A percentile compares a stretch with the other conserved stretches of the same genome.
phyloP scores from a whole-genome alignment of 352 stramenopile genomes.

The Globisporangium camurandrum region DNA sequence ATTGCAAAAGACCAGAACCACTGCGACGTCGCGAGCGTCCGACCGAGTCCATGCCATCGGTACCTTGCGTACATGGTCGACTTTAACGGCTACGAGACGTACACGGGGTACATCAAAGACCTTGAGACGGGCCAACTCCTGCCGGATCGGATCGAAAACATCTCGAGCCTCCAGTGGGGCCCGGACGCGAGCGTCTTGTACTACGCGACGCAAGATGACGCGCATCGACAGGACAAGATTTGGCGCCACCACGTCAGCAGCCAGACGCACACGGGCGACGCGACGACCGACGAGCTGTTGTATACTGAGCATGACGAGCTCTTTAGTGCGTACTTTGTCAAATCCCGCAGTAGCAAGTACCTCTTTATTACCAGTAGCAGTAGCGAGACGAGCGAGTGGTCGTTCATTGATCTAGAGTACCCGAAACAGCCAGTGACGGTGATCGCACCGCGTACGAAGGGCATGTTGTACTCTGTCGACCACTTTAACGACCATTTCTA shows the following conservation, averaged over 20 bases:
- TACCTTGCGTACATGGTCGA: constrained; percentile 94
- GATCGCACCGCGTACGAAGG: constrained; percentile 60
- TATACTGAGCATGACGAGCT: constrained; percentile 94
- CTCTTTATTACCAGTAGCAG: constrained; percentile 85
- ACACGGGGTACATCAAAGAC: constrained; percentile 87
- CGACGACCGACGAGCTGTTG: constrained; percentile 91
- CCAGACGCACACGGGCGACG: constrained; percentile 16
- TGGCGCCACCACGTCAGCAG: constrained; percentile 88
- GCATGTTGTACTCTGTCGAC: constrained; percentile 79
- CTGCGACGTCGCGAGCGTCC: constrained; percentile 74
- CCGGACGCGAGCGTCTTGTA: constrained; percentile 87
- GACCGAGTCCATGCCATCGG: constrained; percentile 82
- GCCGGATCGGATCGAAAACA: constrained; percentile 75
- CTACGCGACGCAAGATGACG: constrained; percentile 90
- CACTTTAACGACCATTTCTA: constrained; percentile 88
- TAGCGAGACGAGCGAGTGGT: constrained; percentile 90
- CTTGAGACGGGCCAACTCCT: constrained; percentile 61
- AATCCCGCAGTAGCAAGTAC: constrained; percentile 90
- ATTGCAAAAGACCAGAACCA: constrained; percentile 83
- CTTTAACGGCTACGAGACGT: constrained; percentile 92
- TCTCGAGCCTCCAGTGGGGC: constrained; percentile 89
- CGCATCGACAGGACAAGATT: constrained; percentile 91
- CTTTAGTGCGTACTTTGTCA: constrained; percentile 89
- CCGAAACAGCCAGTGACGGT: constrained; percentile 36
- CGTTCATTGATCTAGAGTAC: constrained; percentile 62